These are phyloP conservation scores for Hymenoscyphus infarciens DNA, from an alignment of 2,329 filamentous ascomycete genomes.

Conservation along the genomic window DNA sequence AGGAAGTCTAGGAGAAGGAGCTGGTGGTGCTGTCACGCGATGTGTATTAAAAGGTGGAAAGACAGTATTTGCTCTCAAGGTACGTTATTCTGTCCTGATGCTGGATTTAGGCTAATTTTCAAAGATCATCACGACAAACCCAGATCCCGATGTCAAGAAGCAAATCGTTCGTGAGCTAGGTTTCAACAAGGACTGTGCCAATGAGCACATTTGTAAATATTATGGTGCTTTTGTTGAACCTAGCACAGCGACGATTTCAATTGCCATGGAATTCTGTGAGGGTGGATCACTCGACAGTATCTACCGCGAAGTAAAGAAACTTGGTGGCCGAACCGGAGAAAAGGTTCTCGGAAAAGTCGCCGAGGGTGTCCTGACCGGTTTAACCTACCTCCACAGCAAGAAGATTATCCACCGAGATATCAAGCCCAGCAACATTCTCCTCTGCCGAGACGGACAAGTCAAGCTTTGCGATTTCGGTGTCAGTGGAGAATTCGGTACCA, in stretches of 20 bases:
- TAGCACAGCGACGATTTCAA: constrained; percentile 93
- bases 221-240: constrained; percentile 97
- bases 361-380: constrained; percentile 86
- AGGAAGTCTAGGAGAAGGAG: constrained; percentile 88
- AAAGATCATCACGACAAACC: constrained; percentile 96
- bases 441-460: constrained; percentile 88
- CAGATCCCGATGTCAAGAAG: constrained; percentile 96
- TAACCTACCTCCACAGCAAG: constrained; percentile 91
- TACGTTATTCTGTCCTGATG: constrained; percentile 40
- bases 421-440: constrained; percentile 94
- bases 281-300: constrained; percentile 94
- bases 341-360: constrained; percentile 97
- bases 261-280: constrained; percentile 99
- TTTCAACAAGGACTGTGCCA: constrained; percentile 97
- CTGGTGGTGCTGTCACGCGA: constrained; percentile 89
- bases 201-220: constrained; percentile 93
- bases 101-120: constrained; percentile 10
- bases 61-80: constrained; percentile 94
- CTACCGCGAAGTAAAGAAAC: constrained; percentile 93
- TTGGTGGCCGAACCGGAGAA: constrained; percentile 91
- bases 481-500: constrained; percentile 95
- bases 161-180: constrained; percentile 94
- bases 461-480: constrained; percentile 99
- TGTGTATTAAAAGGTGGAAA: constrained; percentile 88
- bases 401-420: constrained; percentile 99